Base-by-base conservation (phyloP, 176 grass and related monocot species). In the Musa schizocarpa region DNA sequence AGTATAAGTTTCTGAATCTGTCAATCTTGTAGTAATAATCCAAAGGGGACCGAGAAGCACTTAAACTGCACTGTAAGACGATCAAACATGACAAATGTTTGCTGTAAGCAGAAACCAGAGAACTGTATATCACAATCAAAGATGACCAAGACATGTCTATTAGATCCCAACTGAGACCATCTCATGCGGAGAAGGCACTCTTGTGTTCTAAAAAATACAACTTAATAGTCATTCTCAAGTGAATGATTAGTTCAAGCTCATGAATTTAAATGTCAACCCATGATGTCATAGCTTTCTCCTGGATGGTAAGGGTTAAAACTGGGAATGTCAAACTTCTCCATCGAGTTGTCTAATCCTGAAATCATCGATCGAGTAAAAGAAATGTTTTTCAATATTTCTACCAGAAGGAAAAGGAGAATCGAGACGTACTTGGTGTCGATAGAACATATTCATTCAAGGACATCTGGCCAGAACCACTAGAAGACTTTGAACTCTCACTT, bases 341-440 rank as follows among this genome's bases (percentile, higher is more conserved):
- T 68, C 9, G 19, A 26, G 13, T 48, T 23, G 27, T 68, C 25
- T 1, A 68, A 14, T 48, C 65, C 65, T 68, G 65, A 23, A 48
- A 26, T 16, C 21, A 26, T 34, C 8, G 13, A 68, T 68, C 13
- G 48, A 13, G 14, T 34, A 10, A 34, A 14, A 14, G 65, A 16
- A 11, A 34, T 8, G n/a, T 61, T 21, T 61, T 19, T 13, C 27
- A 11, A 14, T 13, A n/a, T 8, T 48, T 26, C 11, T 34, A 68
- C 57, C 2, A 0, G 7, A 57, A 57, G 13, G 2, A 72, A 61
- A 80, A 69, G 59, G 55, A 80, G 9, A 25, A 54, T 71, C 11
- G 65, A 49, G 11, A 75, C 11, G 4, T 90, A 93, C 90, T 90
- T 76, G 87, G 79, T 74, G 86, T 90, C 2, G 86, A 83, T 54